Conservation (phyloP, 1,139 yeast species). For the Candida dubliniensis region DNA sequence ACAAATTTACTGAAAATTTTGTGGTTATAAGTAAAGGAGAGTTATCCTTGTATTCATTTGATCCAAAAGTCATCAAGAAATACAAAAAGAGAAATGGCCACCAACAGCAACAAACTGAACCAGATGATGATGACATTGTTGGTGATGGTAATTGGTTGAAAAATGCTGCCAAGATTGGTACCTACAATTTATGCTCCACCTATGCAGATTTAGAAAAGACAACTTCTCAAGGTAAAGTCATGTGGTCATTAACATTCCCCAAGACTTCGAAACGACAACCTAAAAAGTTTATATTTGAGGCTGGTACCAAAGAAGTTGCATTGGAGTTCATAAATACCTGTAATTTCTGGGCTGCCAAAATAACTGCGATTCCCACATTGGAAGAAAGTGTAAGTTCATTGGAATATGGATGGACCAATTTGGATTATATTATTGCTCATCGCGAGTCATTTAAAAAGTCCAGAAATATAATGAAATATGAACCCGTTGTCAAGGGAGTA, state of each 20-base stretch:
- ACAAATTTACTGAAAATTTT: conserved; percentile 48
- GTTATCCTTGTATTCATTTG: conserved; percentile 53
- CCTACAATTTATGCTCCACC: conserved; percentile 50
- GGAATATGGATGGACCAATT: conserved; percentile 79
- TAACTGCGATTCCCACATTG: conserved; percentile 72
- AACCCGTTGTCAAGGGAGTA: conserved; percentile 36
- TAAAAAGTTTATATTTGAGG: conserved; percentile 47
- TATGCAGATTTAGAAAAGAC: conserved; percentile 43
- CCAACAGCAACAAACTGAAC: conserved; percentile 20
- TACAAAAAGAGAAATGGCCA: conserved; percentile 33
- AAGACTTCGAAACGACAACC: conserved; percentile 31
- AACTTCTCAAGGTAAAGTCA: conserved; percentile 20
- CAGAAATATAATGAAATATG: conserved; percentile 42
- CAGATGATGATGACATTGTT: conserved; percentile 24
- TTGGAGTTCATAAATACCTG: conserved; percentile 72
- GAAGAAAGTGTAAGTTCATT: conserved; percentile 65
- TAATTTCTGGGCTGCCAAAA: conserved; percentile 88
- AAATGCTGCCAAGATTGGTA: conserved; percentile 50
- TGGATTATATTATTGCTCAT: conserved; percentile 36
- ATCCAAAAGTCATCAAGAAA: conserved; percentile 44
- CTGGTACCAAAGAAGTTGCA: conserved; percentile 72
- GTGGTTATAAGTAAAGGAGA: conserved; percentile 62
- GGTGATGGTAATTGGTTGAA: conserved; percentile 75
- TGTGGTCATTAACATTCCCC: conserved; percentile 45
- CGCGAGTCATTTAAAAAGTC: conserved; percentile 37